Evolutionary conservation across 2,329 filamentous ascomycete genomes (phyloP), one percentile per base, ranked within the genome.

Genomic region (Aspergillus sp.): DNA sequence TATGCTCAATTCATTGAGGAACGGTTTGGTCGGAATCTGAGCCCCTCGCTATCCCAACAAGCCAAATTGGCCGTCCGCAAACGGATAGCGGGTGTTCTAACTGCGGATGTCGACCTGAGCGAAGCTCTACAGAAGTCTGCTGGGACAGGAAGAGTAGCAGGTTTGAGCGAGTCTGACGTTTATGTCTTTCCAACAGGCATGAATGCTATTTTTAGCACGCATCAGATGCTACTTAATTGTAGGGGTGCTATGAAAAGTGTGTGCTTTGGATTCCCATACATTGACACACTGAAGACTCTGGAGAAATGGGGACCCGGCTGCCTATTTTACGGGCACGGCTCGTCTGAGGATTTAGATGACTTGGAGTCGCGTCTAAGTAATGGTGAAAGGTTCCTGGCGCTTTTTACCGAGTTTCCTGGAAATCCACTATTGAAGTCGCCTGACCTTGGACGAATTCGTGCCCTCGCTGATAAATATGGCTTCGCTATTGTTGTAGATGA

Each of bases 261-360:
- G 71, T 93, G 90, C 70, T 97, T 92, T 70, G 95, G 95, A n/a
- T 99, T 99, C 68, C 92, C 95, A 0, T 99, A 99, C 68, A 91
- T 97, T 55, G 95, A 99, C 75, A 97, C 95, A 0, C 83, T 98
- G 56, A 99, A 99, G 74, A 91, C 97, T 53, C 80, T 98, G 5
- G 83, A 98, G 73, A 99, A 98, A 74, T 98, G 96, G 74, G 95
- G 94, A 0, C 90, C 92, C 0, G 94, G 94, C 0, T 93, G 89
- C 60, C 74, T 89, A 2, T 98, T 98, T 73, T 97, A 96, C 75
- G 94, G 94, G 3, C 85, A 89, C 68, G 91, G 90, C 0, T 90
- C 89, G 2, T 79, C 86, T 2, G 84, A 85, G 52, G 93, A 98
- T 59, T 79, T 99, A 0, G 90, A 97, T 70, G 89, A 96, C 60